phyloP scores from a whole-genome alignment of 106 monocot species.

The Narthecium ossifragum region DNA sequence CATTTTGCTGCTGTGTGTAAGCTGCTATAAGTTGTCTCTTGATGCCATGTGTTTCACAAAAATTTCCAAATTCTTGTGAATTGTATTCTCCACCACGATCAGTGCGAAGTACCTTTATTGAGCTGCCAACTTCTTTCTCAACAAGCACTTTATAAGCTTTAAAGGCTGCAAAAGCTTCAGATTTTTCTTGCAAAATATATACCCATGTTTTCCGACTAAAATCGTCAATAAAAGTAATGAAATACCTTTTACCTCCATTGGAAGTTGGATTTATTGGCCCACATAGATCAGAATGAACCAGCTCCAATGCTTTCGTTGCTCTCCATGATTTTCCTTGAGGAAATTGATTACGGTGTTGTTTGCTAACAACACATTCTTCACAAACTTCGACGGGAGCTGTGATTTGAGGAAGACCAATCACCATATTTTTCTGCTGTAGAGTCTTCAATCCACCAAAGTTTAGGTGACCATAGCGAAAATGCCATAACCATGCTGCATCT shows the following conservation, averaged over 20 bases:
- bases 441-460: conserved; percentile 13
- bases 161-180: not conserved
- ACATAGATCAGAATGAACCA: not conserved
- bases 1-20: conserved; percentile 8
- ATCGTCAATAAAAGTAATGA: not conserved
- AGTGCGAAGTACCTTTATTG: not conserved
- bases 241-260: not conserved
- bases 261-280: not conserved
- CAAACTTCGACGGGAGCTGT: not conserved
- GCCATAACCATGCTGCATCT: conserved; percentile 1
- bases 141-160: conserved; percentile 1
- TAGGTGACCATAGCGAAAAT: conserved; percentile 8
- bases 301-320: not conserved
- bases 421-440: conserved; percentile 8
- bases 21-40: conserved; percentile 6
- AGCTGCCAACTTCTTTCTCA: conserved; percentile 1
- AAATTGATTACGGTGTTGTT: conserved; percentile 4
- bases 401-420: conserved; percentile 3
- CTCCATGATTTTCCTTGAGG: conserved; percentile 2
- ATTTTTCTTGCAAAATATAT: conserved; percentile 10
- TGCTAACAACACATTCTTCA: conserved; percentile 14
- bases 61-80: conserved; percentile 3
- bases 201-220: not conserved
- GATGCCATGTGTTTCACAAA: conserved; percentile 10
- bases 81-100: conserved; percentile 9